Evolutionary conservation across 2,329 filamentous ascomycete species (phyloP).

Genomic region (Eutypa lata): DNA sequence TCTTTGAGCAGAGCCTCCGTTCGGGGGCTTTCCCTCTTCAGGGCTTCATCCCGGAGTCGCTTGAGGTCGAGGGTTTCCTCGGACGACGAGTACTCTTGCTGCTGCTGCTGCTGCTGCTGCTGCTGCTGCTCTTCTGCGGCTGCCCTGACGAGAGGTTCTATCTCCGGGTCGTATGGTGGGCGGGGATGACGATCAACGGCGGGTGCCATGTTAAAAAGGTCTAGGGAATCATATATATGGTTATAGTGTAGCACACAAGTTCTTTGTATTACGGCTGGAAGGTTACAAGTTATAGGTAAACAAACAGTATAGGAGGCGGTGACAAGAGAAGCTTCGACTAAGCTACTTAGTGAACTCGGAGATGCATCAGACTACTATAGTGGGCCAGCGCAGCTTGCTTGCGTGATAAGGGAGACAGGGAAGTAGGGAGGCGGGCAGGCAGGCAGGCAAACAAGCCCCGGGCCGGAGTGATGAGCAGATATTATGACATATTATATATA

Average conservation of each 20-base stretch:
- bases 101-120: constrained; percentile 13
- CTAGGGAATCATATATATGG: too few species aligned
- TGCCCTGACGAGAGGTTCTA: constrained; percentile 19
- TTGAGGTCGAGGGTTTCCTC: constrained; percentile 26
- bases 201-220: constrained; percentile 19
- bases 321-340: not conserved
- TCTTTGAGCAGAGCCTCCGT: constrained; percentile 24
- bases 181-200: constrained; percentile 23
- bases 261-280: not conserved
- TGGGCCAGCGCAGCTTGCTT: too few species aligned
- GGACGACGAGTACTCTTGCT: constrained; percentile 1
- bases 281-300: too few species aligned
- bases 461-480: too few species aligned
- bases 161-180: constrained; percentile 27
- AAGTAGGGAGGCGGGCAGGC: too few species aligned
- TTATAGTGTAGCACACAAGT: not conserved
- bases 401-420: too few species aligned
- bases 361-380: too few species aligned
- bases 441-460: too few species aligned
- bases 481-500: too few species aligned
- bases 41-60: constrained; percentile 22
- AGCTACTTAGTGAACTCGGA: not conserved
- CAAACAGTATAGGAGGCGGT: not conserved
- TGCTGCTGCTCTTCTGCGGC: constrained; percentile 11
- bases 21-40: constrained; percentile 20